Base-by-base conservation (phyloP, 345 rosid genomes). In the Acer yangbiense region DNA sequence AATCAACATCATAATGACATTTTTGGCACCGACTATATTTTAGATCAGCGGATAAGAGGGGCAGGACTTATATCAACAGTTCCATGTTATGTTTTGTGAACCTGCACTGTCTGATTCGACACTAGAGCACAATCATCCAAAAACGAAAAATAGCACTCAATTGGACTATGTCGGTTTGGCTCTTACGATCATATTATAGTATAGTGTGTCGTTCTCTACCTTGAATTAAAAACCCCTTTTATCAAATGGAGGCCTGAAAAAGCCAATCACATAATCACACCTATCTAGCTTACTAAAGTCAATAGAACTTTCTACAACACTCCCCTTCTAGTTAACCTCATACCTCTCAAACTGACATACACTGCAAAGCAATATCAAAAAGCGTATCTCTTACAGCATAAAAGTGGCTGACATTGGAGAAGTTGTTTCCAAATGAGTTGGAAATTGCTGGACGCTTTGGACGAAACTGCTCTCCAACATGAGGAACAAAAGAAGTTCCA, bases 361-460 rank as follows among this genome's bases (percentile, higher is more conserved):
- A 23, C 84, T 77, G 86, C 73, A 87, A 84, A 68, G 88, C 85
- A 74, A 79, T 80, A 86, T 80, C 85, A 79, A 80, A 83, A 79
- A 82, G 83, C 86, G 75, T 80, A n/a, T 84, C 86, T 77, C 85
- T 77, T 73, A 85, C 79, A 1, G 86, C 80, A 77, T 82, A 88
- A 69, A 86, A 82, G 79, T 85, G 82, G 44, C 95, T 87, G 82
- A 92, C 97, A 73, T 90, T 85, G 23, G 93, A 78, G 84, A 79
- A 91, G 74, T 83, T 87, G 89, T 79, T 88, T 63, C 87, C 88
- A 67, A 89, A 80, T 65, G 75, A 74, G 64, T 86, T 86, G 65
- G 71, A 23, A 72, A 86, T 85, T 71, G 80, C 81, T 9, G 82
- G 17, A 32, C 86, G 82, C 70, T 81, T 89, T 41, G 71, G 83